Evolutionary conservation across 805 yeast species (phyloP), one percentile per base, ranked within the genome.

Genomic region (Kuraishia capsulata): DNA sequence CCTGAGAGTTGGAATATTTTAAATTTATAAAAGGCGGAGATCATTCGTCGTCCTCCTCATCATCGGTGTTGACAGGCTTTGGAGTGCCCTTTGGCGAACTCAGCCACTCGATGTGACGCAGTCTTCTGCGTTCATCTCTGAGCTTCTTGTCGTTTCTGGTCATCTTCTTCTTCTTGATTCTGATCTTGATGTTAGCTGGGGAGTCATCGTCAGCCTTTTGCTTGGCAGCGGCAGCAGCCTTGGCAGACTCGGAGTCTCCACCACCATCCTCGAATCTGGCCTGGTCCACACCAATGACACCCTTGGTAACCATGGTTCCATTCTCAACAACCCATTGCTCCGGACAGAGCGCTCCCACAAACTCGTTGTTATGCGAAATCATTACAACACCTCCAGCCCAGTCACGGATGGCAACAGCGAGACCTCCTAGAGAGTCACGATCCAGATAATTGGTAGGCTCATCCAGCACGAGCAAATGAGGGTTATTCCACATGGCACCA

Each of bases 361-460:
- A 90, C 64, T 90, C 98, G 54, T 81, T 81, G 69, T 90, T 90
- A 69, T 90, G 98, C 46, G 97, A 89, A 65, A 90, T 90, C 95
- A 90, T 86, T 42, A 90, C 94, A 44, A 90, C 97, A 67, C 97
- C 97, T 57, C 98, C 98, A 45, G 76, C 64, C 97, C 97, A 90
- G 60, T 90, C 97, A 64, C 97, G 81, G 56, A 90, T 92, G 37
- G 98, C 98, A 52, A 90, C 78, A 21, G 98, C 97, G 50, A 90
- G 73, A 35, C 97, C 98, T 62, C 97, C 98, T 45, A 90, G 72
- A 20, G 97, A 89, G 61, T 90, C 98, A 71, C 19, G 97, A 97
- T 92, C 98, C 74, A 90, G 76, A 68, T 90, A 98, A 67, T 90
- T 90, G 47, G 98, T 90, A 61, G 98, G 98, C 76, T 90, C 98